Conservation (phyloP, 2,329 filamentous ascomycete genomes). For the Bipolaris zeicola region DNA sequence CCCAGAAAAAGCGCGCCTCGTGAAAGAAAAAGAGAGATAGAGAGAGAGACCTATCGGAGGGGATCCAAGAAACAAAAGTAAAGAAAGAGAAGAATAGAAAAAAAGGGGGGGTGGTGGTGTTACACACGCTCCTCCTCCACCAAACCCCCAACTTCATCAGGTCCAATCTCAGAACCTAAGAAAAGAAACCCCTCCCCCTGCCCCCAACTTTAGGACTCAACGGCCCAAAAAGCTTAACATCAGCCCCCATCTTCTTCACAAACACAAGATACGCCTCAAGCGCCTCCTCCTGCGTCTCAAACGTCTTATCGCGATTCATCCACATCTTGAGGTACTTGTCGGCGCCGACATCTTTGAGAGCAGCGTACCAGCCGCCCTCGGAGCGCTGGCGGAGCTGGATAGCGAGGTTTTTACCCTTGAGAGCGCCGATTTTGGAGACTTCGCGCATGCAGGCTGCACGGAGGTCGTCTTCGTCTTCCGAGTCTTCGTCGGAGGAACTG, state of each 20-base stretch:
- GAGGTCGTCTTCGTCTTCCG: constrained; percentile 8
- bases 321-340: constrained; percentile 41
- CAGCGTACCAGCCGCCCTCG: constrained; percentile 31
- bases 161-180: too few species aligned
- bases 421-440: constrained; percentile 25
- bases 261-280: constrained; percentile 35
- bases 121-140: background rate
- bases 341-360: constrained; percentile 30
- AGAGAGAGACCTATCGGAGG: too few species aligned
- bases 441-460: constrained; percentile 18
- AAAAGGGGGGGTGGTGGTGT: background rate
- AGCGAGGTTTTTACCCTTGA: constrained; percentile 30
- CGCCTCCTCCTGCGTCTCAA: constrained; percentile 27
- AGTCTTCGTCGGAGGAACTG: background rate
- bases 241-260: constrained; percentile 30
- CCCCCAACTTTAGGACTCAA: constrained; percentile 17
- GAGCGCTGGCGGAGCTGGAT: constrained; percentile 31
- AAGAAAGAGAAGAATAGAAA: background rate
- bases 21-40: background rate
- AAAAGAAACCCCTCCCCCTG: constrained; percentile 16
- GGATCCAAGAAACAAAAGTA: too few species aligned
- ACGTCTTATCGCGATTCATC: constrained; percentile 37
- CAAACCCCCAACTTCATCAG: too few species aligned
- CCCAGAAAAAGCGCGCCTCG: constrained; percentile 2
- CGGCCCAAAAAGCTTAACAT: constrained; percentile 30